Base-by-base conservation (phyloP, 148 eudicot species). In the Rhododendron kiyosumense region DNA sequence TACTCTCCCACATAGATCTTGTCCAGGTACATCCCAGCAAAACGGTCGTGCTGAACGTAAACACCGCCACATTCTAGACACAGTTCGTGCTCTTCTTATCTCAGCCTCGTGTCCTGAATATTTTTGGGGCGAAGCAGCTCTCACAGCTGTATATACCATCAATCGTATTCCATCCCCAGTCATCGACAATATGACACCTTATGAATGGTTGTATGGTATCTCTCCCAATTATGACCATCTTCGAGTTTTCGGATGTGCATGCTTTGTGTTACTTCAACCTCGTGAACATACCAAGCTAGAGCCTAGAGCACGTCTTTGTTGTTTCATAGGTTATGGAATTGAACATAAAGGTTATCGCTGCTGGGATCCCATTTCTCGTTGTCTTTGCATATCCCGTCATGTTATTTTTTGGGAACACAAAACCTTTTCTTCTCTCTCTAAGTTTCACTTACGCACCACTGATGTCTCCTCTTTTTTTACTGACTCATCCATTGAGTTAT, bases 351-450 rank as follows among this genome's bases (percentile, higher is more conserved):
- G 86, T 1, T 65, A 87, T 51, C 34, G 43, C 7, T 87, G 85
- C 54, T 87, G 82, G 82, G 67, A 87, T 81, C 82, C 86, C 10
- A 24, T 84, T 0, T 69, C 75, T 28, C 34, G 26, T 5, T 32
- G 65, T 3, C 13, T 69, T 17, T 41, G 46, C 4, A 67, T 86
- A 7, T 81, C 84, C 0, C 49, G 69, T 1, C 87, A 69, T 81
- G 52, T 86, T 0, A 57, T 81, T 3, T 81, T 86, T 34, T 48
- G 80, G 84, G 84, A 86, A 22, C 86, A 84, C 22, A 87, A 84
- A 69, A 38, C 73, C 54, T 85, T 78, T 18, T 5, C 73, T 8
- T 54, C 49, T 22, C n/a, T n/a, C n/a, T n/a, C n/a, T n/a, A n/a
- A n/a, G n/a, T n/a, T n/a, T n/a, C n/a, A n/a, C n/a, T n/a, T 59